These are phyloP conservation scores for Pilatotrama ljubarskyi DNA, from an alignment of 768 basidiomycete genomes.

Conservation along the genomic window DNA sequence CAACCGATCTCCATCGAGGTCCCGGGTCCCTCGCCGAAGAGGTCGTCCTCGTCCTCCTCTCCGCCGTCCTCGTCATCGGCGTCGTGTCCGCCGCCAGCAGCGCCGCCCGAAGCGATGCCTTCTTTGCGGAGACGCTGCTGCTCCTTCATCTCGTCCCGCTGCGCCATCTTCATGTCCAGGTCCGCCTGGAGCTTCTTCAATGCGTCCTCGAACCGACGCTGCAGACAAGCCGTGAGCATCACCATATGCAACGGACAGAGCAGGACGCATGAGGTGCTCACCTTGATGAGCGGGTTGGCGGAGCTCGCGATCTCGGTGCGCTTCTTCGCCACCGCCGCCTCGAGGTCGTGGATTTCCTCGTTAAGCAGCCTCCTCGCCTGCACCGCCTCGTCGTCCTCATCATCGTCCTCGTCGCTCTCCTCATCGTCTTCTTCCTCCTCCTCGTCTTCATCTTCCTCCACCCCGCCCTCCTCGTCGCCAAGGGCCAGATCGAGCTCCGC, in stretches of 20 bases:
- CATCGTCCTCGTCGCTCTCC: conserved; percentile 68
- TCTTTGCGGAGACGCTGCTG: conserved; percentile 71
- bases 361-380: conserved; percentile 80
- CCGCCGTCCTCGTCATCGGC: conserved; percentile 38
- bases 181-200: conserved; percentile 85
- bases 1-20: conserved; percentile 34
- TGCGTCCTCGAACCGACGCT: conserved; percentile 94
- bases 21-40: conserved; percentile 30
- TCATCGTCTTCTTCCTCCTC: conserved; percentile 61
- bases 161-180: conserved; percentile 79
- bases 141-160: conserved; percentile 80
- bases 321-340: conserved; percentile 87
- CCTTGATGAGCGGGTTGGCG: conserved; percentile 85
- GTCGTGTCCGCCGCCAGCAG: conserved; percentile 40
- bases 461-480: conserved; percentile 62
- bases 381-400: conserved; percentile 71
- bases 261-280: conserved; percentile 30
- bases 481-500: conserved; percentile 86
- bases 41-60: conserved; percentile 30
- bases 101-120: conserved; percentile 48
- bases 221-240: not conserved
- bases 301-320: conserved; percentile 78
- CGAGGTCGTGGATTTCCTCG: conserved; percentile 87
- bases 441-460: conserved; percentile 63
- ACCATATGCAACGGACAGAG: too few relatives aligned